phyloP scores from a whole-genome alignment of 352 stramenopile genomes.

The Pythium angustatum region DNA sequence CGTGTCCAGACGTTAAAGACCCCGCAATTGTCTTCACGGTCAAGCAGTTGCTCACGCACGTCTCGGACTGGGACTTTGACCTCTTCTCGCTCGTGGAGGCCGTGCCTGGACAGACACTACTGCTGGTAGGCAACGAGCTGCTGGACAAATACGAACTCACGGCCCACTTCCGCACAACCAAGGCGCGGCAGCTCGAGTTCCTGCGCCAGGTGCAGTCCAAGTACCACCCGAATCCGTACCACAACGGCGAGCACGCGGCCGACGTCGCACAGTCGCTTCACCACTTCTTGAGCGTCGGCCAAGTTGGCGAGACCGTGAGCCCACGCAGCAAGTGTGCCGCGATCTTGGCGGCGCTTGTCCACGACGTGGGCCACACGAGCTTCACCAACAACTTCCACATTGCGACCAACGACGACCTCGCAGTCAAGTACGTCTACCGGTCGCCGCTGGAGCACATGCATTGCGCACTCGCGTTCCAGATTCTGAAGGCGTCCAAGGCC shows the following conservation, averaged over 20 bases:
- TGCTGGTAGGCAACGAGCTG: conserved; percentile 74
- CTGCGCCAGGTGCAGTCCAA: conserved; percentile 60
- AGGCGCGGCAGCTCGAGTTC: conserved; percentile 53
- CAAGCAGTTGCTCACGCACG: conserved; percentile 52
- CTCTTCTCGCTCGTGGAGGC: conserved; percentile 60
- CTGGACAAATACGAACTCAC: conserved; percentile 71
- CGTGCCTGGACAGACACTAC: conserved; percentile 56
- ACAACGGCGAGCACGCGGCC: conserved; percentile 84
- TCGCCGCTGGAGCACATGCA: conserved; percentile 89
- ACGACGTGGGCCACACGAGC: conserved; percentile 88
- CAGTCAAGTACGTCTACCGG: conserved; percentile 80
- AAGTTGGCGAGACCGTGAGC: conserved; percentile 54
- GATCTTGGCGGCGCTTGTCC: conserved; percentile 77
- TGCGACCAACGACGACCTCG: conserved; percentile 73
- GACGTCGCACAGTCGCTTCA: conserved; percentile 81
- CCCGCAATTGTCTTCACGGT: conserved; percentile 43
- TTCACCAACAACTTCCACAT: conserved; percentile 91
- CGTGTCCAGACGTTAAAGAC: conserved; percentile 58
- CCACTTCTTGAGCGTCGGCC: conserved; percentile 61
- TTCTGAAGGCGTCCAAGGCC: conserved; percentile 68
- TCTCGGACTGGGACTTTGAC: conserved; percentile 73
- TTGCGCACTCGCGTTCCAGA: conserved; percentile 74
- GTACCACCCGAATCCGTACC: conserved; percentile 80
- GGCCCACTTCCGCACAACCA: conserved; percentile 62
- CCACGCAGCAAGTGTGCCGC: conserved; percentile 67